phyloP scores from a whole-genome alignment of 371 early-diverging fungal species.

The Basidiobolus meristosporus region DNA sequence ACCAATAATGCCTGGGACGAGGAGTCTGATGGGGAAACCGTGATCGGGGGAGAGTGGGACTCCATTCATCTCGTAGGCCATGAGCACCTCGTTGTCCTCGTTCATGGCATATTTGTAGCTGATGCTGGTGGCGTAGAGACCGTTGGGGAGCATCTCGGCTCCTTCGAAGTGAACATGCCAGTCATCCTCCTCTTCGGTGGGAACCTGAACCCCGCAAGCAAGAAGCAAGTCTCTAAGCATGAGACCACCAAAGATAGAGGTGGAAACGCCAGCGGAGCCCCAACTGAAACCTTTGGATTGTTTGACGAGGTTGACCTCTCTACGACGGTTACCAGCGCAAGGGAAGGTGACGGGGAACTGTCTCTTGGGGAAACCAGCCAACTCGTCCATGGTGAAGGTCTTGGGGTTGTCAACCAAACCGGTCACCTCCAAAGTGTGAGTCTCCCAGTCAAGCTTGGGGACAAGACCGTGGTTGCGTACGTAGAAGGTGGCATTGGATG shows the following conservation, averaged over 20 bases:
- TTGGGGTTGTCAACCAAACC: slow-evolving; percentile 22
- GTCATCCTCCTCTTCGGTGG: slow-evolving; percentile 8
- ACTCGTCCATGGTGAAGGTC: slow-evolving; percentile 28
- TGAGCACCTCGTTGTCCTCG: slow-evolving; percentile 42
- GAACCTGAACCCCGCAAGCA: slow-evolving; percentile 17
- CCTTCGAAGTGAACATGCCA: slow-evolving; percentile 49
- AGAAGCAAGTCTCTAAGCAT: slow-evolving; percentile 48
- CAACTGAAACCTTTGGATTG: slow-evolving; percentile 54
- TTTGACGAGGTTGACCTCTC: slow-evolving; percentile 53
- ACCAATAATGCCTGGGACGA: slow-evolving; percentile 75
- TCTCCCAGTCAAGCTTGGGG: slow-evolving; percentile 29
- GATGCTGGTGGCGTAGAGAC: slow-evolving; percentile 59
- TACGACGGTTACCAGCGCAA: slow-evolving; percentile 70
- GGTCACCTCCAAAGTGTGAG: slow-evolving; percentile 12
- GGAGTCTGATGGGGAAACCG: slow-evolving; percentile 58
- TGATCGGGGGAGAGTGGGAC: slow-evolving; percentile 46
- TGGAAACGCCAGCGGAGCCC: slow-evolving; percentile 49
- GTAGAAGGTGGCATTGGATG: slow-evolving; percentile 28
- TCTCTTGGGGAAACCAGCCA: slow-evolving; percentile 19
- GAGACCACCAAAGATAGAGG: slow-evolving; percentile 67
- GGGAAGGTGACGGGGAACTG: slow-evolving; percentile 36
- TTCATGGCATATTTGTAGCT: slow-evolving; percentile 42
- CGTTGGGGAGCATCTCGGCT: slow-evolving; percentile 38
- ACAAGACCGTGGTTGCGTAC: slow-evolving; percentile 76
- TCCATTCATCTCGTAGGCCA: slow-evolving; percentile 76